Evolutionary conservation across 768 basidiomycete genomes (phyloP).

Genomic region (Guyanaporus albipodus): DNA sequence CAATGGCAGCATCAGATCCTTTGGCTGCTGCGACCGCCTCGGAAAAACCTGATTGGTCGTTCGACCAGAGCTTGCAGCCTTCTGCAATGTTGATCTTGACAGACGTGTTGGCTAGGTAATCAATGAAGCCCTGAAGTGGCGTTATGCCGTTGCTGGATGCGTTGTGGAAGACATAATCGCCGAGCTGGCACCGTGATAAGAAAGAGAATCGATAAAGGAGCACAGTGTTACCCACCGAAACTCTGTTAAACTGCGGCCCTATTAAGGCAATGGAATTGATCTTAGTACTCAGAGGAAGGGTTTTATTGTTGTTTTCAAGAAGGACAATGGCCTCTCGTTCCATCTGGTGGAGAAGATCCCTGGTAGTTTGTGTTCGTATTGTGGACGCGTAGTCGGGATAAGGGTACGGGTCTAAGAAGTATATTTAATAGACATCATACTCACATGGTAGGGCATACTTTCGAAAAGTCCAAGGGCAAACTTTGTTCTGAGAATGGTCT

Average conservation of each 20-base stretch:
- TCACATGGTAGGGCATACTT: conserved; percentile 35
- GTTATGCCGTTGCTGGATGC: conserved; percentile 46
- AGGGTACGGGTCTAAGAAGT: conserved; percentile 45
- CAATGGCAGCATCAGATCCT: conserved; percentile 55
- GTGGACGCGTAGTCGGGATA: conserved; percentile 54
- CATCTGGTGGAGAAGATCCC: conserved; percentile 43
- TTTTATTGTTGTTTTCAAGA: conserved; percentile 51
- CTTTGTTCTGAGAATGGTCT: conserved; percentile 39
- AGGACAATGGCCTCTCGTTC: conserved; percentile 61
- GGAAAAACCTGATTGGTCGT: conserved; percentile 34
- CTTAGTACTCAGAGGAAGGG: conserved; percentile 49
- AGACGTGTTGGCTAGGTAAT: conserved; percentile 45
- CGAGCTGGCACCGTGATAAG: conserved; percentile 37
- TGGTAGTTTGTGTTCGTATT: conserved; percentile 52
- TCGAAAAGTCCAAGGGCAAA: conserved; percentile 47
- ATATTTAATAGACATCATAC: background rate
- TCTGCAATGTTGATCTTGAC: conserved; percentile 60
- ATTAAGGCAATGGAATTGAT: conserved; percentile 56
- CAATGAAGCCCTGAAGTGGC: conserved; percentile 58
- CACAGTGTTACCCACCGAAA: conserved; percentile 41
- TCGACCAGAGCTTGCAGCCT: conserved; percentile 68
- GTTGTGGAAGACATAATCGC: conserved; percentile 71
- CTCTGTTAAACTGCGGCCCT: conserved; percentile 59
- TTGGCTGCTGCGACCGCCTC: conserved; percentile 53
- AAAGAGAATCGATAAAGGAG: background rate